These are phyloP conservation scores for Leccinum rimulosum DNA, from an alignment of 768 basidiomycete genomes.

Conservation along the genomic window DNA sequence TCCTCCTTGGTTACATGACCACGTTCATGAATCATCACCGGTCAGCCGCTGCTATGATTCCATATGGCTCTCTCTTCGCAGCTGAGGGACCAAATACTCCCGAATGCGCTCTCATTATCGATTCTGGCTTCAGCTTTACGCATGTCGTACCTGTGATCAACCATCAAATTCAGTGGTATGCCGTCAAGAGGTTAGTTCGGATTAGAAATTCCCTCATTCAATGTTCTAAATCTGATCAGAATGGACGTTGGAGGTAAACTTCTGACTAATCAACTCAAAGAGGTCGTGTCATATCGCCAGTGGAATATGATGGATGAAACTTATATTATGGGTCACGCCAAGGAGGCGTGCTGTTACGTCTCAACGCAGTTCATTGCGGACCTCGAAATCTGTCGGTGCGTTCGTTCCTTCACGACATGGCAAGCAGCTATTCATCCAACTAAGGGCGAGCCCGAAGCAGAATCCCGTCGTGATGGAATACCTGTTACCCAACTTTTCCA, in stretches of 20 bases:
- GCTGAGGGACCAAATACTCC: conserved; percentile 49
- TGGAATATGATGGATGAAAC: conserved; percentile 99
- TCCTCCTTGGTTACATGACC: conserved; percentile 20
- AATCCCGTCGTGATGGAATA: conserved; percentile 85
- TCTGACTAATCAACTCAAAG: conserved; percentile 92
- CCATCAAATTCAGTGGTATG: conserved; percentile 72
- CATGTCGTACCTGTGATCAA: conserved; percentile 84
- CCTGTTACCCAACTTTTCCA: conserved; percentile 83
- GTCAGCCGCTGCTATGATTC: conserved; percentile 77
- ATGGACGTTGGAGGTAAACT: conserved; percentile 96
- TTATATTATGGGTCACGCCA: conserved; percentile 88
- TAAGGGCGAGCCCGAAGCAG: conserved; percentile 50
- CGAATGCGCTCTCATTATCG: conserved; percentile 80
- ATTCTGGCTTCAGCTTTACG: conserved; percentile 93
- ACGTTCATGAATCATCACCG: conserved; percentile 18
- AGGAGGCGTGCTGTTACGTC: conserved; percentile 89
- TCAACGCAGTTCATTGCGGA: conserved; percentile 69
- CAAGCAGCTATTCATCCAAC: conserved; percentile 19
- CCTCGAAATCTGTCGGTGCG: conserved; percentile 77
- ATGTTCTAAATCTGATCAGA: conserved; percentile 41
- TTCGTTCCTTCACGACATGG: conserved; percentile 19
- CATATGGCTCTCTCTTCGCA: conserved; percentile 69
- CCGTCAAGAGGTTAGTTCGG: conserved; percentile 68
- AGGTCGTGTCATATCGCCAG: conserved; percentile 90
- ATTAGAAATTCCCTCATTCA: conserved; percentile 13